Conservation (phyloP, 495 filamentous ascomycete genomes). For the Xylaria castorea region DNA sequence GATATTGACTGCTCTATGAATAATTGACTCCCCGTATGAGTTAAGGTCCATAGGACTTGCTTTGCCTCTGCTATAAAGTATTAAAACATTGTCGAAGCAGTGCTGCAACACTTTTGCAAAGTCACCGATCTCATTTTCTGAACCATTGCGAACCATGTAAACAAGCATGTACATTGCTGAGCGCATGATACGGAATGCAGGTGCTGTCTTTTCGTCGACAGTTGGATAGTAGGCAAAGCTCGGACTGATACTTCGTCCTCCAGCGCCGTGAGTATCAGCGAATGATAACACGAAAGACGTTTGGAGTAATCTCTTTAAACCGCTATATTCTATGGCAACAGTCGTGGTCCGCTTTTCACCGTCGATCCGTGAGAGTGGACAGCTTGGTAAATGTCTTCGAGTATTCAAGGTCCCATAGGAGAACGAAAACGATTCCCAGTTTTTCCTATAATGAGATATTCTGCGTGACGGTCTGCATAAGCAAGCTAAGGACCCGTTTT, state of each 20-base stretch:
- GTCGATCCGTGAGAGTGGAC: constrained; percentile 3
- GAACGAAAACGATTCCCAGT: background rate
- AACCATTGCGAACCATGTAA: too few relatives aligned
- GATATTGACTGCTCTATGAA: background rate
- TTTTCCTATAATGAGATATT: background rate
- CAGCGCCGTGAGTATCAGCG: background rate
- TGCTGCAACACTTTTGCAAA: background rate
- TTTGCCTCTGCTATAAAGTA: background rate
- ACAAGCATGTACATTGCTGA: background rate
- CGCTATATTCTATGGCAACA: background rate
- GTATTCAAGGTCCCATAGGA: background rate
- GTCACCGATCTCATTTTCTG: too few relatives aligned
- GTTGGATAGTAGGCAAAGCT: constrained; percentile 5
- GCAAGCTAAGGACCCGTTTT: background rate
- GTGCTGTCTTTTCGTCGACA: background rate
- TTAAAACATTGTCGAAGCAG: background rate
- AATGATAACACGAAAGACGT: background rate
- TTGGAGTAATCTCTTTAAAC: background rate
- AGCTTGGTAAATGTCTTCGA: background rate
- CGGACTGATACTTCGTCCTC: background rate
- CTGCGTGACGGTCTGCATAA: background rate
- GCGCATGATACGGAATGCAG: background rate
- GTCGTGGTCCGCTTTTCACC: background rate
- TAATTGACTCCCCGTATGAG: background rate
- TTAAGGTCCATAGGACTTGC: background rate